These are phyloP conservation scores for Dryas octopetala DNA, from an alignment of 306 rosid species.

Conservation along the genomic window DNA sequence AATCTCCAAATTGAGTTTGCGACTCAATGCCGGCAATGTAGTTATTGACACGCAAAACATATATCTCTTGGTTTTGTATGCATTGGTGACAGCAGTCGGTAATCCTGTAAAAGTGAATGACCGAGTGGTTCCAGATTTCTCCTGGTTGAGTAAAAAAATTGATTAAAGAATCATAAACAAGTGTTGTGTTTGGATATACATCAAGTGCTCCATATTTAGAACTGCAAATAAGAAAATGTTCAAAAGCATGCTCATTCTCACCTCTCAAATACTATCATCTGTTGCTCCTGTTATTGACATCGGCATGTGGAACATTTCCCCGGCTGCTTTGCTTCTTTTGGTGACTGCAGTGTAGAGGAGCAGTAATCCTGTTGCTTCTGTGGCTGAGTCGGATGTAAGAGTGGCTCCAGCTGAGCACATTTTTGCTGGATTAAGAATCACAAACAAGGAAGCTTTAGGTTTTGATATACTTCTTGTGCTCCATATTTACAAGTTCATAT, in stretches of 20 bases:
- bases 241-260: conserved; percentile 32
- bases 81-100: neutral
- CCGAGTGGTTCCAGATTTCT: neutral
- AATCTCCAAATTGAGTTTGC: neutral
- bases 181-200: conserved; percentile 14
- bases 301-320: neutral
- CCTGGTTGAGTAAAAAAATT: neutral
- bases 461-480: conserved; percentile 6
- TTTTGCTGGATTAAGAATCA: conserved; percentile 17
- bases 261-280: conserved; percentile 11
- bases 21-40: conserved; percentile 7
- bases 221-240: conserved; percentile 6
- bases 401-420: neutral
- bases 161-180: conserved; percentile 16
- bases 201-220: neutral
- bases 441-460: conserved; percentile 11
- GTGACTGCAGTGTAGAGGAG: neutral
- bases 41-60: conserved; percentile 5
- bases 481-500: neutral
- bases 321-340: neutral
- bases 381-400: too few species aligned
- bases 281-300: neutral
- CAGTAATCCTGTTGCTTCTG: neutral
- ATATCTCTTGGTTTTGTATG: neutral
- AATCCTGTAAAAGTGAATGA: neutral